Percentiles rank a stretch among this genome's conserved stretches.
These are phyloP conservation scores for Coelastrella sp. DNA, from an alignment of 139 green algal species.

Conservation along the genomic window DNA sequence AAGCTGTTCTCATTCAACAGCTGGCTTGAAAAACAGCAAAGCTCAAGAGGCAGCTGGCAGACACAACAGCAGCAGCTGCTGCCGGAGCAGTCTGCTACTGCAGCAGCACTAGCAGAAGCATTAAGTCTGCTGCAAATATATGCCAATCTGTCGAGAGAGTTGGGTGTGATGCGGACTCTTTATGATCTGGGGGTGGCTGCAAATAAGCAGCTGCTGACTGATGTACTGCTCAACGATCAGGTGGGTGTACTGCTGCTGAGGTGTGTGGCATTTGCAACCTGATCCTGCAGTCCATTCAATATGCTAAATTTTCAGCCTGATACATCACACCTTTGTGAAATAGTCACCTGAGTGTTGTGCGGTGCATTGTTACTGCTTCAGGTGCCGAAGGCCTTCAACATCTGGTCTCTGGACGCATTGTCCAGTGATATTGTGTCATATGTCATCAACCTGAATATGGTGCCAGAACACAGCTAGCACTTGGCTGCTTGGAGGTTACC, in stretches of 20 bases:
- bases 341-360: neutral
- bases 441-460: constrained; percentile 1
- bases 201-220: constrained; percentile 20
- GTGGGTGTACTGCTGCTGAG: neutral
- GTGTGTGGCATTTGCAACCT: neutral
- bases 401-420: constrained; percentile 27
- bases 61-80: neutral
- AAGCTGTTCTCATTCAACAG: neutral
- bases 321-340: neutral
- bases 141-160: neutral
- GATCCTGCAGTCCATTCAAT: neutral
- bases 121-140: neutral
- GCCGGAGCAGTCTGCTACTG: neutral
- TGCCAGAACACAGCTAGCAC: neutral
- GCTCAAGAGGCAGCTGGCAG: neutral
- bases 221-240: neutral
- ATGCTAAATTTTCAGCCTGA: neutral
- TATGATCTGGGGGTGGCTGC: constrained; percentile 10
- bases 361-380: neutral
- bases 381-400: constrained; percentile 13
- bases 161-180: neutral
- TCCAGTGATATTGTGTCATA: neutral
- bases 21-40: neutral
- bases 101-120: no score
- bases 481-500: no score